Evolutionary conservation across 2,329 filamentous ascomycete genomes (phyloP), one percentile per base, ranked within the genome.

Genomic region (Aspergillus sp.): DNA sequence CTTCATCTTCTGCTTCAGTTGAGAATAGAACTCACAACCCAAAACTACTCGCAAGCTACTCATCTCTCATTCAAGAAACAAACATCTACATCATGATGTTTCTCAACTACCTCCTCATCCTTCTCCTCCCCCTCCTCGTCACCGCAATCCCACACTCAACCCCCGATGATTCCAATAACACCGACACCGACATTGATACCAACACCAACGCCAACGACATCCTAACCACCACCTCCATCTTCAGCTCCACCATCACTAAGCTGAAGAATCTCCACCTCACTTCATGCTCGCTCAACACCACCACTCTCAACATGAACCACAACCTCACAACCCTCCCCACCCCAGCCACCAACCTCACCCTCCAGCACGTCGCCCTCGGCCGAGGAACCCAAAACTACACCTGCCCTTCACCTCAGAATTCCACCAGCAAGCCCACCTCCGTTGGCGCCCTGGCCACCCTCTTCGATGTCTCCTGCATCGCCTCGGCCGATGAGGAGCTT

Each of bases 301-400:
- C 71, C 11, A 59, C 64, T 27, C 58, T 67, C 8, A 66, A 69
- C 32, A 21, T 39, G 15, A 21, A 25, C 30, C 8, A 23, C 15
- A 55, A 61, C 3, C 38, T 58, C 11, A 50, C 17, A 39, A 3
- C 64, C 4, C 71, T 80, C 2, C 71, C 76, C 13, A 32, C 32
- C 5, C 75, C 75, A 8, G 65, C 70, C 3, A 41, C 57, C 6
- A 64, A 64, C 17, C 57, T 76, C 39, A 67, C 62, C 8, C 77
- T 83, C 52, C 73, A 80, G 59, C 76, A 79, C 62, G 68, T 83
- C 53, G 77, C 77, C 5, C 63, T 82, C 19, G 82, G 81, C 57
- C 71, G 75, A 23, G 82, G 82, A 41, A 81, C 79, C 11, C 81
- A 84, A 62, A 83, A 83, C 72, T 84, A 82, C 66, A 79, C 78